Evolutionary conservation across 306 rosid genomes (phyloP).

Genomic region (Dalbergia cochinchinensis): DNA sequence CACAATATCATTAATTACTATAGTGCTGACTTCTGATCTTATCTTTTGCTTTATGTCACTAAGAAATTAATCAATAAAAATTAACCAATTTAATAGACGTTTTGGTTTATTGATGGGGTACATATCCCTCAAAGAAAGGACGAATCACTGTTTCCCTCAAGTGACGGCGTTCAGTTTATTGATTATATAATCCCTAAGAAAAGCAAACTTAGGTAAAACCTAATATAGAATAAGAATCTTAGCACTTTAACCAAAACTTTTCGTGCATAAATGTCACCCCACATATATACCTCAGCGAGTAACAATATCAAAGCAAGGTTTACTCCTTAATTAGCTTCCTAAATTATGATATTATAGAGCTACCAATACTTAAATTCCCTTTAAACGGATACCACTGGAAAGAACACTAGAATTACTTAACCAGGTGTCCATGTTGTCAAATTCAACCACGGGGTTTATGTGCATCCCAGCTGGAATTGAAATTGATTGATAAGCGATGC

Average conservation of each 20-base stretch:
- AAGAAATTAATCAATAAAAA: constrained; percentile 18
- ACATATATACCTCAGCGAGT: not conserved
- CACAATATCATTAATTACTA: constrained; percentile 9
- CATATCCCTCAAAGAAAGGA: constrained; percentile 60
- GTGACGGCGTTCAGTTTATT: constrained; percentile 41
- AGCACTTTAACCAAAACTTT: constrained; percentile 44
- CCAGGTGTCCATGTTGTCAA: constrained; percentile 24
- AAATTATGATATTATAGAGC: not conserved
- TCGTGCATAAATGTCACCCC: constrained; percentile 22
- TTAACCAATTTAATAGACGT: not conserved
- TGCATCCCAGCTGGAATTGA: constrained; percentile 45
- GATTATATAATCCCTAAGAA: constrained; percentile 2
- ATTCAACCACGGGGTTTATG: constrained; percentile 13
- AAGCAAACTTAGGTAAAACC: constrained; percentile 17
- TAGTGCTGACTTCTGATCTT: constrained; percentile 35
- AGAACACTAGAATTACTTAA: not conserved
- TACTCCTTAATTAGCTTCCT: constrained; percentile 4
- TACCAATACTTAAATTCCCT: not conserved
- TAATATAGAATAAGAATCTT: constrained; percentile 49
- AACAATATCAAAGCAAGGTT: not conserved
- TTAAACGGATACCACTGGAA: not conserved
- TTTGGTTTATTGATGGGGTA: constrained; percentile 51
- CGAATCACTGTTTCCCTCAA: constrained; percentile 33
- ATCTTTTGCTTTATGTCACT: constrained; percentile 42
- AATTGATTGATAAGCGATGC: constrained; percentile 14